Conservation (phyloP, 495 filamentous ascomycete species). For the Penicillium canariense region DNA sequence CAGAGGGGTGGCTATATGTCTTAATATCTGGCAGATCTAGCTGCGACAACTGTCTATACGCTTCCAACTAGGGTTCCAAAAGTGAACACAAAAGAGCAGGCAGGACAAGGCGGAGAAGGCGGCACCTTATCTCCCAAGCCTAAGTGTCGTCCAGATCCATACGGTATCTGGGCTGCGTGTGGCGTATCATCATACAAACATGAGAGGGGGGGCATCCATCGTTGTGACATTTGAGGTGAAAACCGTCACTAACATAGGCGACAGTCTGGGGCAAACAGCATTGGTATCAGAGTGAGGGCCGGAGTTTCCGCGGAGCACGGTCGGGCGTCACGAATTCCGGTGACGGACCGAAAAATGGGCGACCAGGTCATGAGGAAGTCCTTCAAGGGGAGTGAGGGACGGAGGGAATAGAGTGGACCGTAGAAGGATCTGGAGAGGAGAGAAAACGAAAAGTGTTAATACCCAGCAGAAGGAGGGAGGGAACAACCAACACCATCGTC, state of each 20-base stretch:
- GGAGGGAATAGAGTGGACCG: conserved; percentile 21
- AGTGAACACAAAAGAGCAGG: not conserved
- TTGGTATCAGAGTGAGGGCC: not conserved
- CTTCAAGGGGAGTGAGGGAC: conserved; percentile 25
- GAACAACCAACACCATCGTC: not conserved
- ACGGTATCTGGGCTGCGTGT: conserved; percentile 6
- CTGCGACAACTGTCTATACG: conserved; percentile 8
- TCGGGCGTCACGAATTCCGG: not conserved
- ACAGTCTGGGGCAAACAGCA: not conserved
- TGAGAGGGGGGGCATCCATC: conserved; percentile 15
- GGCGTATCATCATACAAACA: conserved; percentile 30
- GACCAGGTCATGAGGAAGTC: not conserved
- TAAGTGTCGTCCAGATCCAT: conserved; percentile 10
- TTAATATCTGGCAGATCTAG: conserved; percentile 10
- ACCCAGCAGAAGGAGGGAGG: conserved; percentile 1
- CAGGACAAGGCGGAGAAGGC: not conserved
- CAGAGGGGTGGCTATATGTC: not conserved
- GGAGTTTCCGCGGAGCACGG: not conserved
- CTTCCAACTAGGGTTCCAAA: not conserved
- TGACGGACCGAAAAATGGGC: conserved; percentile 1
- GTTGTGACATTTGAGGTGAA: not conserved
- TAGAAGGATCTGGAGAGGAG: conserved; percentile 18
- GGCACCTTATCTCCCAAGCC: conserved; percentile 11
- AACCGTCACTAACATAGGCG: not conserved
- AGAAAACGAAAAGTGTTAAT: conserved; percentile 16